Evolutionary conservation across 495 filamentous ascomycete genomes (phyloP), one percentile per base, ranked within the genome.

Genomic region (Penicillium nucicola): DNA sequence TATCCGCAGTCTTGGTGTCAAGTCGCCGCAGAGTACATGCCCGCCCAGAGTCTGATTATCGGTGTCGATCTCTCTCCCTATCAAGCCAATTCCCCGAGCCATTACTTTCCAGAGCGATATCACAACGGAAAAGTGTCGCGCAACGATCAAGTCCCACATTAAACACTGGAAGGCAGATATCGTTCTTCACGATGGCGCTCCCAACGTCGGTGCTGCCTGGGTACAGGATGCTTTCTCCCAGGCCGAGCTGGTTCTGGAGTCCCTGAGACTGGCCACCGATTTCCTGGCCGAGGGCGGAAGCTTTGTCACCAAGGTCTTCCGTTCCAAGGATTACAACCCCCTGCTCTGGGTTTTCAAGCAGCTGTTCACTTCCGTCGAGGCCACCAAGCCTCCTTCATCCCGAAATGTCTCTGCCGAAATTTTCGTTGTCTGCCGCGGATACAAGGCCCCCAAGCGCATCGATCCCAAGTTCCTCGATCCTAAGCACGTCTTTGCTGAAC

Each of bases 51-150:
- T 68, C 79, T 97, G 46, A 96, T 99, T 56, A 77, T 99, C 54
- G 93, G 90, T 63, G 90, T 97, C 64, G 93, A 99, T 78, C 78
- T 99, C 11, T 80, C 90, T 5, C 95, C 93, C 93, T 6, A 99
- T 99, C 67, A 97, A 97, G 60, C 78, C 95, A 2, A 97, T 99
- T 52, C 89, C 93, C 35, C 86, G 85, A 70, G 85, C 86, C 53
- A 97, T 96, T 47, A 87, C 88, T 42, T 97, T 99, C 77, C 93
- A 99, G 68, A 87, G 87, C 75, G 93, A 99, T 71, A 99, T 99
- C 64, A 97, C 93, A 0, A 95, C 90, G 37, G 92, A 97, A 55
- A 96, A 96, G 67, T 97, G 93, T 66, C 82, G 92, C 42, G 84
- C 91, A n/a, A 96, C 88, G 2, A 88, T 99, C 42, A 76, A 91